phyloP scores from a whole-genome alignment of 208 protist species.

The Acanthamoeba pearcei region DNA sequence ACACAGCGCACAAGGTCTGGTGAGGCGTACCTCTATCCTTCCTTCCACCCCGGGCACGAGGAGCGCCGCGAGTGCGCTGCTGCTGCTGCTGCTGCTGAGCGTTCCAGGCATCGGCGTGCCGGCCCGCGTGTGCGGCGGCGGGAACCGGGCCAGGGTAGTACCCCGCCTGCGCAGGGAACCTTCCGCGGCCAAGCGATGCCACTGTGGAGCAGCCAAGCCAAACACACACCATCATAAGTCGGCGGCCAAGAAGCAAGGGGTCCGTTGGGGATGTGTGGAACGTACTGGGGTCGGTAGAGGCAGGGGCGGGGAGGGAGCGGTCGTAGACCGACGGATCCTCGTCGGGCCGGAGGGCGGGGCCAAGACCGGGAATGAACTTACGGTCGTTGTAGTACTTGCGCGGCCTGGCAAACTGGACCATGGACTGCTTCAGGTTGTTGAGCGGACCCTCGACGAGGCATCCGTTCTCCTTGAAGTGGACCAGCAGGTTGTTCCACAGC shows the following conservation, averaged over 20 bases:
- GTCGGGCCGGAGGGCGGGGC: neutral
- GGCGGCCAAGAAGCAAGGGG: neutral
- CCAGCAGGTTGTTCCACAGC: slow-evolving; percentile 94
- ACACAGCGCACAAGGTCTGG: no score
- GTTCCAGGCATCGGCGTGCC: slow-evolving; percentile 10
- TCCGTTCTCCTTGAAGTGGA: slow-evolving; percentile 91
- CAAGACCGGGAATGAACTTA: slow-evolving; percentile 10
- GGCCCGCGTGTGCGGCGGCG: neutral
- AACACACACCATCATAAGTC: neutral
- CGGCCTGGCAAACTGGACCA: slow-evolving; percentile 85
- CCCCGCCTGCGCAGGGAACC: neutral
- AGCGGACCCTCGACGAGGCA: slow-evolving; percentile 93
- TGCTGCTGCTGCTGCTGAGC: neutral
- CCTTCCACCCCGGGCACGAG: neutral
- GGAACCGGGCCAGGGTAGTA: neutral
- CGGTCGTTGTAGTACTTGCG: slow-evolving; percentile 76
- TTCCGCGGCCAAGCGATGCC: neutral
- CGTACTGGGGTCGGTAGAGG: neutral
- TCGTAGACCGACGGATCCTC: slow-evolving; percentile 24
- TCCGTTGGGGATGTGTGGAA: neutral
- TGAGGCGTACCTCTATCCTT: neutral
- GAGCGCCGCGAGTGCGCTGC: neutral
- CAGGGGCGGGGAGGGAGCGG: neutral
- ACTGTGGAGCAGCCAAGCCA: neutral
- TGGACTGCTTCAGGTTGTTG: slow-evolving; percentile 87